These are phyloP conservation scores for Keithomyces neogunnii DNA, from an alignment of 2,329 filamentous ascomycete genomes.

Conservation along the genomic window DNA sequence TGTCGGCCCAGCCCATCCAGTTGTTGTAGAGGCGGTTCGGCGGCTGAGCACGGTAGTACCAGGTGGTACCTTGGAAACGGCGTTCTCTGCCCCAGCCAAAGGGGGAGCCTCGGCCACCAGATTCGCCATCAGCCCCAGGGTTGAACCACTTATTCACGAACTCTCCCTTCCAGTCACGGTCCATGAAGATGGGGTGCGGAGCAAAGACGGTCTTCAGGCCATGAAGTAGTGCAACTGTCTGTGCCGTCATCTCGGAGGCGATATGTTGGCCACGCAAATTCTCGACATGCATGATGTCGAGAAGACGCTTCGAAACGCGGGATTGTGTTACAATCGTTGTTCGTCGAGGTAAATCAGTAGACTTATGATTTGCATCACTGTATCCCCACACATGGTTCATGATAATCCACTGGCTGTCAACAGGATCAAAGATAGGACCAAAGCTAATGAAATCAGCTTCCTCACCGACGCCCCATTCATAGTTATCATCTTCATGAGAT, in stretches of 20 bases:
- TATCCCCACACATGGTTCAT: constrained; percentile 61
- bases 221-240: constrained; percentile 65
- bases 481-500: constrained; percentile 54
- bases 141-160: constrained; percentile 53
- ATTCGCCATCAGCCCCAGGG: constrained; percentile 44
- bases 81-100: constrained; percentile 53
- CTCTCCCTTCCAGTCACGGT: constrained; percentile 57
- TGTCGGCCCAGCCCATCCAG: constrained; percentile 53
- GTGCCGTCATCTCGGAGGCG: constrained; percentile 72
- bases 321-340: constrained; percentile 73
- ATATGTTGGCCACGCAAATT: constrained; percentile 66
- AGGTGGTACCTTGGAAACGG: constrained; percentile 49
- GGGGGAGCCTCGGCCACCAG: constrained; percentile 45
- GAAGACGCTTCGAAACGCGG: constrained; percentile 60
- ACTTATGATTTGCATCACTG: constrained; percentile 37
- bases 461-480: constrained; percentile 68
- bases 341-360: constrained; percentile 56
- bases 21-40: constrained; percentile 54
- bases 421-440: constrained; percentile 70
- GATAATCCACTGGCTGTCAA: constrained; percentile 66
- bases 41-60: constrained; percentile 51
- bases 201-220: constrained; percentile 72
- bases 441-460: constrained; percentile 68
- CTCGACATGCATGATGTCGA: constrained; percentile 72
- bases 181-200: constrained; percentile 72